Evolutionary conservation across 108 stramenopile species (phyloP).

Genomic region (Epipyxis sp.): DNA sequence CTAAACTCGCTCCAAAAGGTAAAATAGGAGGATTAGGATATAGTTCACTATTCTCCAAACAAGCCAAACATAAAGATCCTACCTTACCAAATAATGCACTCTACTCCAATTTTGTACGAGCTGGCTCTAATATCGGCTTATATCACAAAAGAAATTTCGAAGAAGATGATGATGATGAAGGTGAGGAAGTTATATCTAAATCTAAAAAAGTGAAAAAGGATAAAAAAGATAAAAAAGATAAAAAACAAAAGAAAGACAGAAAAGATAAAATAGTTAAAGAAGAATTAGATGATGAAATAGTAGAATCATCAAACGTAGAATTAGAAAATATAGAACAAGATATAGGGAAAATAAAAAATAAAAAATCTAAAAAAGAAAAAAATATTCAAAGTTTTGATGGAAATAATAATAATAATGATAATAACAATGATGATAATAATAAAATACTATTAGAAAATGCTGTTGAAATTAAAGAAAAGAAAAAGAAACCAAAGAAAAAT

Average conservation of each 20-base stretch:
- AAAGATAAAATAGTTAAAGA: background rate
- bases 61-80: background rate
- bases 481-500: too few species aligned
- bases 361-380: too few species aligned
- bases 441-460: too few species aligned
- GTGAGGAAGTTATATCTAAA: background rate
- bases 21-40: background rate
- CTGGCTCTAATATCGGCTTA: slow-evolving; percentile 7
- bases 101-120: slow-evolving; percentile 17
- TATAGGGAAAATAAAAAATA: too few species aligned
- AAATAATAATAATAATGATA: too few species aligned
- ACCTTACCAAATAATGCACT: slow-evolving; percentile 21
- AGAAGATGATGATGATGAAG: slow-evolving; percentile 20
- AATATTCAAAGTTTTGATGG: too few species aligned
- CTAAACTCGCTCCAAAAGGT: slow-evolving; percentile 25
- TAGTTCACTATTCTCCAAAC: background rate
- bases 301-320: too few species aligned
- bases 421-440: too few species aligned
- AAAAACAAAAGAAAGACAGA: slow-evolving; percentile 13
- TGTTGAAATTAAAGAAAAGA: too few species aligned
- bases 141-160: slow-evolving; percentile 32
- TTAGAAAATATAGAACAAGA: too few species aligned
- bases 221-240: slow-evolving; percentile 9
- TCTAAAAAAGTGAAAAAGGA: background rate
- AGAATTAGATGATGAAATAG: background rate